phyloP scores from a whole-genome alignment of 768 basidiomycete species.

The Tephrocybe sp. region DNA sequence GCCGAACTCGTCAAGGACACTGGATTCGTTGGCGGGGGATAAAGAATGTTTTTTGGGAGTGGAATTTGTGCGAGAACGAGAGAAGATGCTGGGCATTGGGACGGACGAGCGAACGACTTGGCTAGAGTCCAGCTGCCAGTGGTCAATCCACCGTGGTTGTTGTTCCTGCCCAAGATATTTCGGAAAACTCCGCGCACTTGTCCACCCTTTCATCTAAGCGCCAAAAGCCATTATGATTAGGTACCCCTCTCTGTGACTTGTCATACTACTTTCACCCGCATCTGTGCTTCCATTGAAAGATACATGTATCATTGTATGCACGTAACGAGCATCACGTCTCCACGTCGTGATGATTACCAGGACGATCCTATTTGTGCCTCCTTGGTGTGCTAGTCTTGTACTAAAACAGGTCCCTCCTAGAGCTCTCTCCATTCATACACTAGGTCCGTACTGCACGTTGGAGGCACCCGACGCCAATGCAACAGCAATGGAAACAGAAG shows the following conservation, averaged over 20 bases:
- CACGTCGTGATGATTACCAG: no score
- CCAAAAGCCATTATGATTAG: neutral
- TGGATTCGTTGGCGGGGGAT: constrained; percentile 23
- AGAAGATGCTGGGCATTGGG: constrained; percentile 75
- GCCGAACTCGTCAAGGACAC: constrained; percentile 64
- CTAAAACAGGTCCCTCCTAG: no score
- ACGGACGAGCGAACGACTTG: constrained; percentile 32
- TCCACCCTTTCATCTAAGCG: neutral
- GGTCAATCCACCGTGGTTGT: constrained; percentile 12
- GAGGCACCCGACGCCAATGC: no score
- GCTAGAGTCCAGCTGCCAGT: constrained; percentile 15
- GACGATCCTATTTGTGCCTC: no score
- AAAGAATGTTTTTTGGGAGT: constrained; percentile 44
- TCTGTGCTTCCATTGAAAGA: no score
- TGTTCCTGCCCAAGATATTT: constrained; percentile 9
- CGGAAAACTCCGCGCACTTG: constrained; percentile 11
- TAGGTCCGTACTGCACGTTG: no score
- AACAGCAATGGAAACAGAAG: no score
- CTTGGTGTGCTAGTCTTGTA: no score
- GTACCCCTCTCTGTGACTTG: neutral
- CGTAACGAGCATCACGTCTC: no score
- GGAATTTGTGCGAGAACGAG: constrained; percentile 65
- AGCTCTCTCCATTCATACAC: no score
- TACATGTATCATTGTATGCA: no score
- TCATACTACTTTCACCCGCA: neutral